A percentile compares a stretch with the other conserved stretches of the same genome.
Evolutionary conservation across 2,329 filamentous ascomycete species (phyloP).

Genomic region (Bipolaris victoriae): DNA sequence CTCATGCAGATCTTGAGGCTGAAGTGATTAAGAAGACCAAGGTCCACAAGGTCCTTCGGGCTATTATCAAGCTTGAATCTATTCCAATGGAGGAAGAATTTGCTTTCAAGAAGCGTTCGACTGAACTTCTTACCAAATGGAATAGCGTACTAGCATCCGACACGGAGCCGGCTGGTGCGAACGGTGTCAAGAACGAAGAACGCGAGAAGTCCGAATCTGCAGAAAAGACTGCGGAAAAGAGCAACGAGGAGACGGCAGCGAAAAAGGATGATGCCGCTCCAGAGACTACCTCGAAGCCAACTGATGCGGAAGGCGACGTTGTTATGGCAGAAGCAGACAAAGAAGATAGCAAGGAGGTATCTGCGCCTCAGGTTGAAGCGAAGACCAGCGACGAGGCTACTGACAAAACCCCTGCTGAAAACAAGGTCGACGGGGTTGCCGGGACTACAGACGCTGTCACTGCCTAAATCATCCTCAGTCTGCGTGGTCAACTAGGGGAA

Average conservation of each 20-base stretch:
- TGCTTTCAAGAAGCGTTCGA: slow-evolving; percentile 84
- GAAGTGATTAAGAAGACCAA: slow-evolving; percentile 89
- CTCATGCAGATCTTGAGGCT: slow-evolving; percentile 79
- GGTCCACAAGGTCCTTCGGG: slow-evolving; percentile 98
- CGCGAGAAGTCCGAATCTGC: slow-evolving; percentile 48
- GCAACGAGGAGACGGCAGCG: slow-evolving; percentile 17
- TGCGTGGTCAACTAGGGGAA: slow-evolving; percentile 1
- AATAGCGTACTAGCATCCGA: slow-evolving; percentile 70
- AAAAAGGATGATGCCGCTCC: slow-evolving; percentile 33
- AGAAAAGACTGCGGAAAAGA: slow-evolving; percentile 19
- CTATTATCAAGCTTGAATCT: slow-evolving; percentile 82
- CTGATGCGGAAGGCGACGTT: slow-evolving; percentile 35
- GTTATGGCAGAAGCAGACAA: slow-evolving; percentile 35
- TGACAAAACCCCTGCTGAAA: slow-evolving; percentile 15
- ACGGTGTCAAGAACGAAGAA: slow-evolving; percentile 46
- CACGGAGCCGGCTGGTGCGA: slow-evolving; percentile 35
- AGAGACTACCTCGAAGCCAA: slow-evolving; percentile 25
- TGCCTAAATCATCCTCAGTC: slow-evolving; percentile 4
- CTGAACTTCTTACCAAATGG: slow-evolving; percentile 84
- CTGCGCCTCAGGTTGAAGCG: slow-evolving; percentile 26
- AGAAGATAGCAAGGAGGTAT: slow-evolving; percentile 22
- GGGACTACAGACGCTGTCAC: slow-evolving; percentile 10
- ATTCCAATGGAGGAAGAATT: slow-evolving; percentile 85
- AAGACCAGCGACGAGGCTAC: slow-evolving; percentile 15
- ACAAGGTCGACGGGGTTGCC: slow-evolving; percentile 18